Evolutionary conservation across 2,329 filamentous ascomycete genomes (phyloP).

Genomic region (Sphaerulina vaccinii): DNA sequence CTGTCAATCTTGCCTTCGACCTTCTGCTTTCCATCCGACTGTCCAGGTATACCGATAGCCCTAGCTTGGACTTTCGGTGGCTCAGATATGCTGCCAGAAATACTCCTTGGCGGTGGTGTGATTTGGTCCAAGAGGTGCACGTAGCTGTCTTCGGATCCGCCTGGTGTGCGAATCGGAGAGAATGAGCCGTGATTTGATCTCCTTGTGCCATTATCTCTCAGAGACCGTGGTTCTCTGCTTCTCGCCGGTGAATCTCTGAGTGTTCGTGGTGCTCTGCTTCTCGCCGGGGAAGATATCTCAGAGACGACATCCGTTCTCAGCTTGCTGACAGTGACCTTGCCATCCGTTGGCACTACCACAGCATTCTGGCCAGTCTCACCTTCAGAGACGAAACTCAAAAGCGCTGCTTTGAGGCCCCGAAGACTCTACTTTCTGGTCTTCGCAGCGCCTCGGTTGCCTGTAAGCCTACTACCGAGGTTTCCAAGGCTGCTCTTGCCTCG

Average conservation of each 20-base stretch:
- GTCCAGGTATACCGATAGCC: no score
- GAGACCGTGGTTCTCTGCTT: no score
- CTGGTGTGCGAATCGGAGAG: background rate
- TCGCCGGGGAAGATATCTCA: no score
- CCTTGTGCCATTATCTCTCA: no score
- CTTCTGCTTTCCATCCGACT: conserved; percentile 8
- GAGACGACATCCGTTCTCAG: background rate
- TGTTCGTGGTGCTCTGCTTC: no score
- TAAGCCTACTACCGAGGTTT: conserved; percentile 47
- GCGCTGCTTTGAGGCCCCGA: background rate
- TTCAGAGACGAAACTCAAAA: background rate
- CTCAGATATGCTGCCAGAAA: background rate
- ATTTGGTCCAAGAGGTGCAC: background rate
- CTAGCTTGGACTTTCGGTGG: background rate
- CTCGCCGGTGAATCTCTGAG: no score
- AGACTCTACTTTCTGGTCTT: conserved; percentile 31
- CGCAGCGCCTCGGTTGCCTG: conserved; percentile 40
- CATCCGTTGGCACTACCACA: background rate
- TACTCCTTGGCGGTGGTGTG: background rate
- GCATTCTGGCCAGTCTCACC: background rate
- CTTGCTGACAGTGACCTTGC: background rate
- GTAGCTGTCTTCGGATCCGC: background rate
- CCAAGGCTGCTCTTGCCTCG: conserved; percentile 44
- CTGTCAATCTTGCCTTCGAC: conserved; percentile 2
- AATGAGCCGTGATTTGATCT: no score